phyloP scores from a whole-genome alignment of 352 stramenopile species.

The Detonula confervacea region DNA sequence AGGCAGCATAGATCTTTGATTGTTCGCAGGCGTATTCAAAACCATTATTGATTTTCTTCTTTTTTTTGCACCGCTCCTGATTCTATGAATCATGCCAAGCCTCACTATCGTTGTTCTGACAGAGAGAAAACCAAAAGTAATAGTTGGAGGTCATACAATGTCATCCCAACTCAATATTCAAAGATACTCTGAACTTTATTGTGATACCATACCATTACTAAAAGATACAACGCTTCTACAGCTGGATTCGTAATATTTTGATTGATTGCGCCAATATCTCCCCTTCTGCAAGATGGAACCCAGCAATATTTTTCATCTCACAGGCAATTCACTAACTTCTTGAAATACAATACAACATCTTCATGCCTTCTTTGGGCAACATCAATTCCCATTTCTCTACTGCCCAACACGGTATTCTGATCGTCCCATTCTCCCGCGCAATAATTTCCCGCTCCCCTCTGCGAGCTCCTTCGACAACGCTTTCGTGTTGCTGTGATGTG shows the following conservation, averaged over 20 bases:
- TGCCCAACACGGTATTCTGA: slow-evolving; percentile 30
- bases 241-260: slow-evolving; percentile 10
- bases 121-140: no score
- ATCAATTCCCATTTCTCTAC: no score
- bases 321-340: slow-evolving; percentile 6
- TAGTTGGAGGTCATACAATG: no score
- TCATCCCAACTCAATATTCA: no score
- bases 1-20: no score
- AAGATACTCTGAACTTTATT: no score
- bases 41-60: no score
- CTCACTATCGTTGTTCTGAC: no score
- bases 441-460: slow-evolving; percentile 15
- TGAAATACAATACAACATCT: slow-evolving; percentile 13
- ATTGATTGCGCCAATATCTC: background rate
- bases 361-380: slow-evolving; percentile 1
- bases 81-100: no score
- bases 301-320: slow-evolving; percentile 9
- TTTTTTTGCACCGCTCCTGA: no score
- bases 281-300: slow-evolving; percentile 5
- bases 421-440: slow-evolving; percentile 25
- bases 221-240: slow-evolving; percentile 10
- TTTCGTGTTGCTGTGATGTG: slow-evolving; percentile 30
- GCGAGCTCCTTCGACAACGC: slow-evolving; percentile 33
- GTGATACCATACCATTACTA: slow-evolving; percentile 4
- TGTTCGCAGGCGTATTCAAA: no score